Percentiles rank a stretch among this genome's conserved stretches.
Evolutionary conservation across 306 rosid genomes (phyloP).

Genomic region (Inga oerstediana): DNA sequence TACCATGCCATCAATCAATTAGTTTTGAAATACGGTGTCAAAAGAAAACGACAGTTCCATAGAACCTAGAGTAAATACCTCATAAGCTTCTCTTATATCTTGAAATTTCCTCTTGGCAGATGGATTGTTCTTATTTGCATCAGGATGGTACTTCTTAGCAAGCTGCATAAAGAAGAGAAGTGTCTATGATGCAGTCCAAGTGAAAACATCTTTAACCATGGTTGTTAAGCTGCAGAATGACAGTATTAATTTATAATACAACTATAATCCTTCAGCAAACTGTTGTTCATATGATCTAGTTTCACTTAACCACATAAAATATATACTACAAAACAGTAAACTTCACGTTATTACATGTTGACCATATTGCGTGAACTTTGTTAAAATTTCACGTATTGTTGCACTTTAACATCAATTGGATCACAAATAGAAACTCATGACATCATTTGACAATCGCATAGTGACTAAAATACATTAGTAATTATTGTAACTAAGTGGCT

Average conservation of each 20-base stretch:
- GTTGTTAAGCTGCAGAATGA: slow-evolving; percentile 13
- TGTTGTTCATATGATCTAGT: slow-evolving; percentile 11
- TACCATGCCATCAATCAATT: slow-evolving; percentile 20
- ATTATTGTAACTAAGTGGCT: slow-evolving; percentile 15
- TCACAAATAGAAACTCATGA: slow-evolving; percentile 30
- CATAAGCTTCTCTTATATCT: slow-evolving; percentile 92
- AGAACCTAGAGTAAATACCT: slow-evolving; percentile 56
- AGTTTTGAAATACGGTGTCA: slow-evolving; percentile 22
- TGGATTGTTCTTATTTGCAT: slow-evolving; percentile 82
- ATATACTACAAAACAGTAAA: slow-evolving; percentile 4
- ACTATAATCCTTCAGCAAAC: slow-evolving; percentile 14
- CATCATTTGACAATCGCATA: slow-evolving; percentile 26
- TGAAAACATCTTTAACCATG: slow-evolving; percentile 26
- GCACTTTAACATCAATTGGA: slow-evolving; percentile 10
- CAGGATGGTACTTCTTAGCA: slow-evolving; percentile 96
- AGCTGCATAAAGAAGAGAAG: slow-evolving; percentile 59
- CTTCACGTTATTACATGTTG: slow-evolving; percentile 10
- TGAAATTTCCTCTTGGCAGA: slow-evolving; percentile 89
- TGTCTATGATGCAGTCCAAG: slow-evolving; percentile 25
- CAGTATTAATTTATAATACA: slow-evolving; percentile 22
- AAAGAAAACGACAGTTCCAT: slow-evolving; percentile 11
- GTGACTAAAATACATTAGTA: slow-evolving; percentile 18
- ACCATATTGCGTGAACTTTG: background rate
- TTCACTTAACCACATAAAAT: slow-evolving; percentile 7
- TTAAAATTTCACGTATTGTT: slow-evolving; percentile 10